Percentiles rank a stretch among this genome's conserved stretches.
Conservation (phyloP, 768 basidiomycete species). For the Chalciporus piperatus region DNA sequence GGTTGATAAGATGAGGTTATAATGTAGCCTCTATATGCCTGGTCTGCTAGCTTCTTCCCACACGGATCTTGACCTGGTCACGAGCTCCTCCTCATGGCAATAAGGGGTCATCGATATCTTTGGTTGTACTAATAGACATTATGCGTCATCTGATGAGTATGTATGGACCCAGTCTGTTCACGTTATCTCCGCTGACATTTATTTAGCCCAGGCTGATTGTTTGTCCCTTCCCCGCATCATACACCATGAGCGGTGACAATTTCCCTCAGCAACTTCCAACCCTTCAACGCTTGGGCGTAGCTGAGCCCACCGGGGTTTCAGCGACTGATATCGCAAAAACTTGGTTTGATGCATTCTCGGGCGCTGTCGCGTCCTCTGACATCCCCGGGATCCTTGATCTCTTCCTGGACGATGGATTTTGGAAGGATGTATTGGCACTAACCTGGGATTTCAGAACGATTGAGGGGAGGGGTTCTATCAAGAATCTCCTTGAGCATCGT, state of each 20-base stretch:
- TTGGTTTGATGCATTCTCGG: slow-evolving; percentile 26
- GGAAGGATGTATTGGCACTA: slow-evolving; percentile 52
- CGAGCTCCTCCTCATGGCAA: not conserved
- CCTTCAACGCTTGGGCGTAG: slow-evolving; percentile 25
- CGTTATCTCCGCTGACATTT: not conserved
- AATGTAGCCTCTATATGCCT: no score
- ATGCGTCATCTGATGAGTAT: not conserved
- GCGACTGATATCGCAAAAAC: slow-evolving; percentile 18
- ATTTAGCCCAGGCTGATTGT: not conserved
- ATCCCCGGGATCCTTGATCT: slow-evolving; percentile 21
- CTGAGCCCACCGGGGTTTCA: slow-evolving; percentile 19
- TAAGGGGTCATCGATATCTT: no score
- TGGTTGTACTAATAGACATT: not conserved
- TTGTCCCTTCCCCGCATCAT: not conserved
- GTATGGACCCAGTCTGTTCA: not conserved
- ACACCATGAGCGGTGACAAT: slow-evolving; percentile 17
- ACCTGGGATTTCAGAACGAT: slow-evolving; percentile 59
- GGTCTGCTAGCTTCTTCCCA: not conserved
- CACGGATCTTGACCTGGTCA: not conserved
- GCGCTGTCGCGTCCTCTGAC: slow-evolving; percentile 18
- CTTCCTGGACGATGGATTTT: slow-evolving; percentile 35
- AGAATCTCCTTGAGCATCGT: slow-evolving; percentile 38
- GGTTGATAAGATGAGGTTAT: no score
- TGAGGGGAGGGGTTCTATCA: slow-evolving; percentile 37
- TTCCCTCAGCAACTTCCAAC: slow-evolving; percentile 30